Conservation (phyloP, 176 grass and related monocot genomes). For the Thinopyrum elongatum region DNA sequence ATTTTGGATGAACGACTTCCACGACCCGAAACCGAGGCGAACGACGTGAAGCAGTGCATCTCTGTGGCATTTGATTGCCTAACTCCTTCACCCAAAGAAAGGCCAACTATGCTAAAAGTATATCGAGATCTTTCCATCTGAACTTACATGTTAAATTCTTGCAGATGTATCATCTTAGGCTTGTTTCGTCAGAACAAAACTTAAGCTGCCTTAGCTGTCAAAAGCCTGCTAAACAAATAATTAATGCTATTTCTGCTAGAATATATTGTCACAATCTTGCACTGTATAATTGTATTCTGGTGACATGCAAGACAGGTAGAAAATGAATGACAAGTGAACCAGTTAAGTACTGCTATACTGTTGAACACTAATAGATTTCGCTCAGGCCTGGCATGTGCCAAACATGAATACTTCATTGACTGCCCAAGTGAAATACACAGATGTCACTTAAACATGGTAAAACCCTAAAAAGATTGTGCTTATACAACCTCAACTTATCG, state of each 20-base stretch:
- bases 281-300: background rate
- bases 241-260: background rate
- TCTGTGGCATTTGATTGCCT: background rate
- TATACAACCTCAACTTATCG: background rate
- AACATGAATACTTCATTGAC: background rate
- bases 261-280: background rate
- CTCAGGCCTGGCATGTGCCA: too few relatives aligned
- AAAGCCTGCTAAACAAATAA: background rate
- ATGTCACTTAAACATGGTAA: background rate
- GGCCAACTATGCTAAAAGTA: conserved; percentile 21
- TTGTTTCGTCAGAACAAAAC: background rate
- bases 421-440: background rate
- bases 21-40: background rate
- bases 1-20: conserved; percentile 12
- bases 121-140: background rate
- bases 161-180: background rate
- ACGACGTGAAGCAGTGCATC: background rate
- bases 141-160: background rate
- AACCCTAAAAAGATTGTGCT: background rate
- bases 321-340: background rate
- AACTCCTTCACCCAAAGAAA: background rate
- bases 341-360: background rate
- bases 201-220: background rate
- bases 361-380: too few relatives aligned
- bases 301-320: background rate